phyloP scores from a whole-genome alignment of 805 yeast genomes.

The Metschnikowia corniflorae region DNA sequence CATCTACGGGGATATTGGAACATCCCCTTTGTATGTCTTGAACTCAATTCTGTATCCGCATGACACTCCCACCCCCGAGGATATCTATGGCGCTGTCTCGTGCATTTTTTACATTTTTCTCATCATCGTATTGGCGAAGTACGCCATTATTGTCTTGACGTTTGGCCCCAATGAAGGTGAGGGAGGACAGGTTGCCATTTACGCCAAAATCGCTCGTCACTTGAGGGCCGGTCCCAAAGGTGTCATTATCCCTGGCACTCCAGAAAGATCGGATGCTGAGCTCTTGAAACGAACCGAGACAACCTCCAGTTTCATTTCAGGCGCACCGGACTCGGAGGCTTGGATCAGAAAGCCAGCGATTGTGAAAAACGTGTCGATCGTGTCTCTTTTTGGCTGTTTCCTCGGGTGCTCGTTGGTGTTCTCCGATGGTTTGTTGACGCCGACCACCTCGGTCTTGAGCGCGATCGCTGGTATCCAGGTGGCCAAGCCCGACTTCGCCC shows the following conservation, averaged over 20 bases:
- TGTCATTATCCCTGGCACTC: conserved; percentile 40
- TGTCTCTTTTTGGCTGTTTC: conserved; percentile 41
- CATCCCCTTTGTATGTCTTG: conserved; percentile 54
- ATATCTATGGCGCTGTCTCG: conserved; percentile 49
- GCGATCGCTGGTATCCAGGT: conserved; percentile 56
- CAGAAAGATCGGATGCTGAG: conserved; percentile 28
- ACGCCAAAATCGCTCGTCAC: conserved; percentile 51
- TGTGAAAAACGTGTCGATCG: conserved; percentile 26
- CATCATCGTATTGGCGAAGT: conserved; percentile 50
- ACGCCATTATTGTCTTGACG: conserved; percentile 44
- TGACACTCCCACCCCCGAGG: conserved; percentile 32
- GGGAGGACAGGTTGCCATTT: conserved; percentile 65
- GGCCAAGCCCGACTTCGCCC: conserved; percentile 44
- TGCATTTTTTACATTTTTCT: conserved; percentile 55
- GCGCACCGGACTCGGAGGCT: conserved; percentile 14
- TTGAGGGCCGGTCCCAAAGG: conserved; percentile 47
- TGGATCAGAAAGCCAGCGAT: conserved; percentile 24
- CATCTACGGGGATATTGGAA: conserved; percentile 63
- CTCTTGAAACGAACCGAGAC: conserved; percentile 38
- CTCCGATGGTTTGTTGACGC: conserved; percentile 60
- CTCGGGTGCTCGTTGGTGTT: conserved; percentile 55
- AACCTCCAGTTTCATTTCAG: conserved; percentile 23
- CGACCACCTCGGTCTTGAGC: conserved; percentile 58
- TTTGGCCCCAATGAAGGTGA: conserved; percentile 57
- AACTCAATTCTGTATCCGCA: conserved; percentile 30